Evolutionary conservation across 2,329 filamentous ascomycete species (phyloP).

Genomic region (Fusarium poae): DNA sequence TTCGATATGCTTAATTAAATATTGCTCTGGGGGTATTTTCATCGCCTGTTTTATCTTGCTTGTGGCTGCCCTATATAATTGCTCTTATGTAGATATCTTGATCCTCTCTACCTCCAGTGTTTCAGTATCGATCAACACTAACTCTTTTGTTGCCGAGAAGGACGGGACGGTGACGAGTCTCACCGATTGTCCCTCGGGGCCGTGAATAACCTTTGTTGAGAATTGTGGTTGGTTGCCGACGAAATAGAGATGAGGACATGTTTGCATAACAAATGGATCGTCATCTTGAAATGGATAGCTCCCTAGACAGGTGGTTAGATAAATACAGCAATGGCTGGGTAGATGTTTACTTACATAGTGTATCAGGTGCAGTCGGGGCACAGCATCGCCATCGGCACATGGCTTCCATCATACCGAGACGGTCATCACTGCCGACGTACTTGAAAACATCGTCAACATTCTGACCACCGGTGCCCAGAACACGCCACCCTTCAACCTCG

Average conservation of each 20-base stretch:
- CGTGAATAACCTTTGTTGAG: conserved; percentile 76
- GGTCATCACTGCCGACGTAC: conserved; percentile 83
- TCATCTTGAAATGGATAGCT: conserved; percentile 96
- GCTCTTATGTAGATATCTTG: conserved; percentile 60
- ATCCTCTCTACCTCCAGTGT: conserved; percentile 83
- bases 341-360: conserved; percentile 76
- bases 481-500: conserved; percentile 88
- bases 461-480: conserved; percentile 90
- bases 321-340: not conserved
- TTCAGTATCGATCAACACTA: conserved; percentile 88
- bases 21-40: conserved; percentile 38
- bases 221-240: conserved; percentile 87
- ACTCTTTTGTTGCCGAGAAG: conserved; percentile 81
- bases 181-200: conserved; percentile 76
- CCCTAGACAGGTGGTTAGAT: conserved; percentile 66
- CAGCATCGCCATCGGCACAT: conserved; percentile 93
- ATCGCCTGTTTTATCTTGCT: conserved; percentile 26
- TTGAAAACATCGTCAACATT: conserved; percentile 94
- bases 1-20: conserved; percentile 10
- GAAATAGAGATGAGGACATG: conserved; percentile 92
- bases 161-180: conserved; percentile 85
- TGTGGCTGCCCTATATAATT: not conserved
- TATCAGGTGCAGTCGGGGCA: conserved; percentile 95
- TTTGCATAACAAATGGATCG: conserved; percentile 88
- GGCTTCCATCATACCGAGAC: conserved; percentile 91